Conservation (phyloP, 495 filamentous ascomycete species). For the Sporormia fimetaria region DNA sequence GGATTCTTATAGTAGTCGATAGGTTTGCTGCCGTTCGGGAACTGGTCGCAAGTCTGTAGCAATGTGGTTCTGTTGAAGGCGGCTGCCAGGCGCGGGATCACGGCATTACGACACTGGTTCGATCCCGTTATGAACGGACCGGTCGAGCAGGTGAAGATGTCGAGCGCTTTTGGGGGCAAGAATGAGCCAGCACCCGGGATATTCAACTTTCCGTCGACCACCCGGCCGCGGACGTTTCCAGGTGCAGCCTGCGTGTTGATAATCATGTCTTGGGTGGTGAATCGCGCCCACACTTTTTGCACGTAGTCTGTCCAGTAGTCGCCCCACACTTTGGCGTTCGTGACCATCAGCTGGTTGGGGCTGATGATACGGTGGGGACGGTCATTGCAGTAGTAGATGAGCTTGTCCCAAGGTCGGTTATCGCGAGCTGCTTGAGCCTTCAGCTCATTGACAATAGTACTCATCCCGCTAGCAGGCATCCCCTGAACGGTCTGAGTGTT, state of each 20-base stretch:
- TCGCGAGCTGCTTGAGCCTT: slow-evolving; percentile 43
- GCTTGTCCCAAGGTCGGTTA: slow-evolving; percentile 50
- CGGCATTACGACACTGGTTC: slow-evolving; percentile 38
- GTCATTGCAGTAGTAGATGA: slow-evolving; percentile 46
- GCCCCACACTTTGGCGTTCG: slow-evolving; percentile 45
- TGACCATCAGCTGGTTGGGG: slow-evolving; percentile 51
- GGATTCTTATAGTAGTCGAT: slow-evolving; percentile 26
- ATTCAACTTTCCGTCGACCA: slow-evolving; percentile 39
- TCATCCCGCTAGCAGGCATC: slow-evolving; percentile 46
- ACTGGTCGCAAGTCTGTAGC: slow-evolving; percentile 34
- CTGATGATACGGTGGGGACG: slow-evolving; percentile 49
- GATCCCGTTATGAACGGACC: slow-evolving; percentile 52
- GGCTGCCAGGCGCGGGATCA: slow-evolving; percentile 56
- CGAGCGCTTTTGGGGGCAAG: slow-evolving; percentile 44
- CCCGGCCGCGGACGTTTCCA: slow-evolving; percentile 42
- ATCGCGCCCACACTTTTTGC: slow-evolving; percentile 51
- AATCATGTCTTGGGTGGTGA: slow-evolving; percentile 36
- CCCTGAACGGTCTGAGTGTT: slow-evolving; percentile 46
- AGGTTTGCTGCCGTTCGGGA: slow-evolving; percentile 39
- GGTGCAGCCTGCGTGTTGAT: slow-evolving; percentile 53
- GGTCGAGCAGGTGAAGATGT: slow-evolving; percentile 63
- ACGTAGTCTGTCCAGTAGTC: slow-evolving; percentile 57
- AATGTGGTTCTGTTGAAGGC: slow-evolving; percentile 59
- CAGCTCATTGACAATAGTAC: slow-evolving; percentile 43
- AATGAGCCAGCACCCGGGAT: slow-evolving; percentile 44